Evolutionary conservation across 331 rosid species (phyloP).

Genomic region (Ulmus americana): DNA sequence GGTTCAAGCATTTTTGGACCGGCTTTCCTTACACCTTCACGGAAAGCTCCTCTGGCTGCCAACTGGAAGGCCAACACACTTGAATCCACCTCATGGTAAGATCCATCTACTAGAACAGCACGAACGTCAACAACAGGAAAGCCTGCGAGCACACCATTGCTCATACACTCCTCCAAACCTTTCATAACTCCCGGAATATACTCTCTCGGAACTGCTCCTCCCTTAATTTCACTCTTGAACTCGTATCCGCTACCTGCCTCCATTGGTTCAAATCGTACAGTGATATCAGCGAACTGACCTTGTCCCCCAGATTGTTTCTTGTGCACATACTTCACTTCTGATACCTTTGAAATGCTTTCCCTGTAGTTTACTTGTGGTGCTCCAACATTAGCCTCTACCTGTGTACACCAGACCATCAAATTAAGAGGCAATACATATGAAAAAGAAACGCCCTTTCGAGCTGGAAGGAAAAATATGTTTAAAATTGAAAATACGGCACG

Average conservation of each 20-base stretch:
- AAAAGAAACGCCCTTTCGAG: background rate
- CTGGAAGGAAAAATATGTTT: too few species aligned
- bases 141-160: slow-evolving; percentile 91
- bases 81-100: slow-evolving; percentile 97
- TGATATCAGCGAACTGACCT: slow-evolving; percentile 93
- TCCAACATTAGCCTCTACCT: slow-evolving; percentile 97
- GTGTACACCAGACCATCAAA: slow-evolving; percentile 21
- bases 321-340: slow-evolving; percentile 80
- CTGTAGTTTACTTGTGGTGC: slow-evolving; percentile 98
- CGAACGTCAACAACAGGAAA: slow-evolving; percentile 94
- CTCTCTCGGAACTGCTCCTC: slow-evolving; percentile 89
- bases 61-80: slow-evolving; percentile 93
- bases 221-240: slow-evolving; percentile 96
- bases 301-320: slow-evolving; percentile 97
- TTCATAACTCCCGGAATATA: slow-evolving; percentile 95
- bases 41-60: slow-evolving; percentile 94
- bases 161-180: slow-evolving; percentile 96
- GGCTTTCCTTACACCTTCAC: slow-evolving; percentile 81
- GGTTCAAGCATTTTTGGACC: slow-evolving; percentile 94
- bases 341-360: slow-evolving; percentile 72
- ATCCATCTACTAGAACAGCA: slow-evolving; percentile 73
- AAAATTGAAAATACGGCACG: background rate
- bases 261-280: slow-evolving; percentile 85
- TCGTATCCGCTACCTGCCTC: slow-evolving; percentile 86
- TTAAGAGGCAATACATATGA: background rate